phyloP scores from a whole-genome alignment of 495 filamentous ascomycete species.

The Podospora sp. region DNA sequence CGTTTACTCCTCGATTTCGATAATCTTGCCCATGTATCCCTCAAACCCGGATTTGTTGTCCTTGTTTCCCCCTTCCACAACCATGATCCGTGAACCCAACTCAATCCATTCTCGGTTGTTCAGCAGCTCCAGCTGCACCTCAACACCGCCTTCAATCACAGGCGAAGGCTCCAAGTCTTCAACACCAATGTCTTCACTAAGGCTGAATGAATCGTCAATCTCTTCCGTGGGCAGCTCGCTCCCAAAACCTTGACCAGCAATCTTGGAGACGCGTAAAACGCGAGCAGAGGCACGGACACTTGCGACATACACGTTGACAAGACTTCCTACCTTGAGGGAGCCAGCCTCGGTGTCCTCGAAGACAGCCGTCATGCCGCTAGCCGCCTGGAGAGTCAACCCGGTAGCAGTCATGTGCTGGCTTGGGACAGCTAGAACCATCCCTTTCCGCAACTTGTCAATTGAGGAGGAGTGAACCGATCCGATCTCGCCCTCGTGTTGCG shows the following conservation, averaged over 20 bases:
- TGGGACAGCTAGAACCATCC: slow-evolving; percentile 73
- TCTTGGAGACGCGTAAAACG: slow-evolving; percentile 51
- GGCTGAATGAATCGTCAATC: slow-evolving; percentile 64
- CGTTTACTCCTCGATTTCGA: slow-evolving; percentile 55
- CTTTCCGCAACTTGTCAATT: slow-evolving; percentile 68
- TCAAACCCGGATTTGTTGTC: slow-evolving; percentile 65
- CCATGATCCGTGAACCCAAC: slow-evolving; percentile 72
- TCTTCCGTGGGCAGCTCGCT: slow-evolving; percentile 41
- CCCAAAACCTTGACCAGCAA: slow-evolving; percentile 21
- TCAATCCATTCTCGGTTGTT: slow-evolving; percentile 84
- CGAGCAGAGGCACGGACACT: slow-evolving; percentile 82
- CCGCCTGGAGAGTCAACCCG: slow-evolving; percentile 54
- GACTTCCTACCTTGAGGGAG: slow-evolving; percentile 48
- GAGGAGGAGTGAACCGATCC: slow-evolving; percentile 12
- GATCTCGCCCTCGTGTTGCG: slow-evolving; percentile 21
- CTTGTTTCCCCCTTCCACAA: slow-evolving; percentile 61
- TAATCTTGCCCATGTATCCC: slow-evolving; percentile 64
- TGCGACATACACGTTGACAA: slow-evolving; percentile 81
- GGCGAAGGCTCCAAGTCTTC: slow-evolving; percentile 29
- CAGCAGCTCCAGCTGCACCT: slow-evolving; percentile 75
- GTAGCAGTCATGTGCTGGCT: slow-evolving; percentile 53
- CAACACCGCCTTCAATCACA: slow-evolving; percentile 46
- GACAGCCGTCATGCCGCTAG: slow-evolving; percentile 55
- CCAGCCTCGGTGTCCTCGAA: slow-evolving; percentile 48
- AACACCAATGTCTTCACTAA: slow-evolving; percentile 58